phyloP scores from a whole-genome alignment of 345 rosid genomes.

The Eucalyptus caleyi region DNA sequence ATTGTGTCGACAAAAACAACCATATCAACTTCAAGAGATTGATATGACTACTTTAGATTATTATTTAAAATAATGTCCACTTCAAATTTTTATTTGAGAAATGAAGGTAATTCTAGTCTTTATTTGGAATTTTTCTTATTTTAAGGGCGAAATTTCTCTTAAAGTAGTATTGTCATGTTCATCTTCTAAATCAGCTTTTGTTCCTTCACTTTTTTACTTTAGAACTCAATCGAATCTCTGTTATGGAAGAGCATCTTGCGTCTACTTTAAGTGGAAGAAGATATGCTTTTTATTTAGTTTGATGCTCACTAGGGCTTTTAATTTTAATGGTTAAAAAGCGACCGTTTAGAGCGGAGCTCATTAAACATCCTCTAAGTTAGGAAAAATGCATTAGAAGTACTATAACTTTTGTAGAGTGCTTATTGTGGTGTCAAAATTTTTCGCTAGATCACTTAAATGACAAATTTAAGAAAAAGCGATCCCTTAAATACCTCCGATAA shows the following conservation, averaged over 20 bases:
- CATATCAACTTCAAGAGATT: too few relatives aligned
- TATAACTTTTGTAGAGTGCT: too few relatives aligned
- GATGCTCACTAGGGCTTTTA: neutral
- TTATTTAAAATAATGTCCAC: too few relatives aligned
- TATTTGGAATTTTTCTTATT: accelerated
- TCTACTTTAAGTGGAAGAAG: neutral
- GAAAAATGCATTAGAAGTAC: too few relatives aligned
- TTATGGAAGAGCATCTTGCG: neutral
- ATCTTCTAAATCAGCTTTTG: neutral
- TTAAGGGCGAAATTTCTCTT: neutral
- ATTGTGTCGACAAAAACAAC: too few relatives aligned
- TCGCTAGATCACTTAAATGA: neutral
- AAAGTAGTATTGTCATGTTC: neutral
- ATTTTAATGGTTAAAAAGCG: neutral
- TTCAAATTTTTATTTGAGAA: accelerated
- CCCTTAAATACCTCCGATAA: too few relatives aligned
- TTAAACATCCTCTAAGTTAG: neutral
- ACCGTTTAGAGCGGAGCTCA: accelerated
- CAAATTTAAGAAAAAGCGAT: too few relatives aligned
- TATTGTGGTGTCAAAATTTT: accelerated
- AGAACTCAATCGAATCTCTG: neutral
- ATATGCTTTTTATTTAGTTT: neutral
- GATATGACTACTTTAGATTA: accelerated
- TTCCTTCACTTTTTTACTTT: neutral
- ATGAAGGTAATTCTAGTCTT: accelerated